A percentile compares a stretch with the other conserved stretches of the same genome.
These are phyloP conservation scores for Aspergillus egyptiacus DNA, from an alignment of 495 filamentous ascomycete species.

Conservation along the genomic window DNA sequence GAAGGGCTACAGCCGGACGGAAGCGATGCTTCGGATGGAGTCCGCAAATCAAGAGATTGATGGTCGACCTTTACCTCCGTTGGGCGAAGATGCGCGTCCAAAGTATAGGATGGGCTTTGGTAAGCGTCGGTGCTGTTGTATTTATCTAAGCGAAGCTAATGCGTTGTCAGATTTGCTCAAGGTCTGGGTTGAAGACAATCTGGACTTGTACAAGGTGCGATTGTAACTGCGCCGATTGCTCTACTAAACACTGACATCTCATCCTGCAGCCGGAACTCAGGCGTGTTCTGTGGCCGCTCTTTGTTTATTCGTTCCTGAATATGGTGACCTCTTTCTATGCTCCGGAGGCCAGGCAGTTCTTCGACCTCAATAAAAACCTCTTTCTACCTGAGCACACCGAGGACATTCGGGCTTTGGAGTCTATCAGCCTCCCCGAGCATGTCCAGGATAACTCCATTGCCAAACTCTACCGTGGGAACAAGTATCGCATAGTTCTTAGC, in stretches of 20 bases:
- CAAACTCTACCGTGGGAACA: constrained; percentile 73
- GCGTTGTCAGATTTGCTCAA: constrained; percentile 53
- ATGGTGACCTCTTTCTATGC: constrained; percentile 68
- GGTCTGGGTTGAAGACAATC: constrained; percentile 78
- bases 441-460: constrained; percentile 62
- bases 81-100: constrained; percentile 63
- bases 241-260: constrained; percentile 28
- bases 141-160: constrained; percentile 4
- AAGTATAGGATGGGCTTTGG: constrained; percentile 72
- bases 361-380: constrained; percentile 55
- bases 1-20: constrained; percentile 89
- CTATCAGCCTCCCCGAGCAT: constrained; percentile 70
- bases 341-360: constrained; percentile 65
- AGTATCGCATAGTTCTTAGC: constrained; percentile 82
- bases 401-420: constrained; percentile 62
- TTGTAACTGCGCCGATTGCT: background rate
- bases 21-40: constrained; percentile 87
- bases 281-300: constrained; percentile 84
- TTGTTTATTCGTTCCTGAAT: constrained; percentile 85
- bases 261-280: constrained; percentile 67
- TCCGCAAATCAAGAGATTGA: constrained; percentile 75
- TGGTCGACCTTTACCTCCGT: constrained; percentile 58
- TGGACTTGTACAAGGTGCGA: constrained; percentile 86
- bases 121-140: constrained; percentile 25
- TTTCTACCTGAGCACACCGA: constrained; percentile 73